Percentiles rank a stretch among this genome's conserved stretches.
These are phyloP conservation scores for Trichocladium antarcticum DNA, from an alignment of 495 filamentous ascomycete species.

Conservation along the genomic window DNA sequence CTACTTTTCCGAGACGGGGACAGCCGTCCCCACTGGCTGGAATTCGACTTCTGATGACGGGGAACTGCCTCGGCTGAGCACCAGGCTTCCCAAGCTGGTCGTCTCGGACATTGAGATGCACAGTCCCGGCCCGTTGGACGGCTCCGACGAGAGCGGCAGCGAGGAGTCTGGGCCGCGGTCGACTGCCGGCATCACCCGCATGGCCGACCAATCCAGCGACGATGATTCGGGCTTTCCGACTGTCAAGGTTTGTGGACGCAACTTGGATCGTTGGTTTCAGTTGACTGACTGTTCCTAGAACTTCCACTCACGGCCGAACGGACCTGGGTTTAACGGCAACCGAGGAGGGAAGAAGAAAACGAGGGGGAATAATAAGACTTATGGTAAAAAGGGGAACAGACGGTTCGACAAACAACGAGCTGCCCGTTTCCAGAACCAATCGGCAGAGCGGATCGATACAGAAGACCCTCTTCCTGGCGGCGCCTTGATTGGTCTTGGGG, in stretches of 20 bases:
- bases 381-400: constrained; percentile 31
- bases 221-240: constrained; percentile 30
- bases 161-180: constrained; percentile 17
- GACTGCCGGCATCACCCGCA: constrained; percentile 30
- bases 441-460: constrained; percentile 15
- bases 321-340: not conserved
- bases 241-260: constrained; percentile 20
- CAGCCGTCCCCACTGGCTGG: constrained; percentile 54
- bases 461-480: constrained; percentile 28
- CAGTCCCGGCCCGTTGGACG: constrained; percentile 22
- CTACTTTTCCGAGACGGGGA: constrained; percentile 40
- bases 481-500: constrained; percentile 62
- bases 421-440: constrained; percentile 22
- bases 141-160: constrained; percentile 35
- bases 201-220: constrained; percentile 44
- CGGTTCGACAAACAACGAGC: constrained; percentile 26
- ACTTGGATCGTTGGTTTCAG: not conserved
- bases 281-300: not conserved
- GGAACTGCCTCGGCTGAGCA: constrained; percentile 44
- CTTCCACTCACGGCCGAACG: not conserved
- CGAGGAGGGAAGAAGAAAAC: constrained; percentile 27
- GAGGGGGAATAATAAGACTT: constrained; percentile 25
- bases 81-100: constrained; percentile 32
- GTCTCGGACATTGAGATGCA: constrained; percentile 28
- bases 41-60: constrained; percentile 46